Evolutionary conservation across 164 flowering plant genomes (phyloP).

Genomic region (Aristolochia fimbriata): DNA sequence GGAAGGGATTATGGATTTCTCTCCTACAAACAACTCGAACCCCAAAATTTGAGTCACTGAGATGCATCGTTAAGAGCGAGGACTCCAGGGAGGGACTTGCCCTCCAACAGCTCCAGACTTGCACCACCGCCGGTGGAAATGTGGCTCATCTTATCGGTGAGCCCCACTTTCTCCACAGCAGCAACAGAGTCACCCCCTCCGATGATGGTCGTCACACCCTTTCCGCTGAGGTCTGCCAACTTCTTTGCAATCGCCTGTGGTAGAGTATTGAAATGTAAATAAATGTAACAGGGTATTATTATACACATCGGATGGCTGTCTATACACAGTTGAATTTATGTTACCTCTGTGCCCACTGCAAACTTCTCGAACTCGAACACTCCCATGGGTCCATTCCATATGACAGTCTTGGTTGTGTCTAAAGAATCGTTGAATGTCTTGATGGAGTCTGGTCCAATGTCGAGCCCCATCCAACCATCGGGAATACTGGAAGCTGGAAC

Average conservation of each 20-base stretch:
- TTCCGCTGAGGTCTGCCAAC: conserved; percentile 57
- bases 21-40: too few species aligned
- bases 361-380: conserved; percentile 74
- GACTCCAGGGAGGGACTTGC: conserved; percentile 72
- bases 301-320: background rate
- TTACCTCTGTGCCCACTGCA: conserved; percentile 72
- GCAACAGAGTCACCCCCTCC: conserved; percentile 87
- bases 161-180: conserved; percentile 73
- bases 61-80: conserved; percentile 61
- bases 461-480: conserved; percentile 91
- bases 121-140: conserved; percentile 91
- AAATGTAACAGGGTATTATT: background rate
- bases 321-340: too few species aligned
- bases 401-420: conserved; percentile 65
- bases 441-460: conserved; percentile 75
- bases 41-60: too few species aligned
- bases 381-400: conserved; percentile 94
- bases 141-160: conserved; percentile 73
- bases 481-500: conserved; percentile 71
- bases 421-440: conserved; percentile 61
- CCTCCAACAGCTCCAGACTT: conserved; percentile 75
- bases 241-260: conserved; percentile 63
- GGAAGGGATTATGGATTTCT: too few species aligned
- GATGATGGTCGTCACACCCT: conserved; percentile 70
- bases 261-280: background rate